phyloP scores from a whole-genome alignment of 352 stramenopile species.

The Globisporangium alternatum region DNA sequence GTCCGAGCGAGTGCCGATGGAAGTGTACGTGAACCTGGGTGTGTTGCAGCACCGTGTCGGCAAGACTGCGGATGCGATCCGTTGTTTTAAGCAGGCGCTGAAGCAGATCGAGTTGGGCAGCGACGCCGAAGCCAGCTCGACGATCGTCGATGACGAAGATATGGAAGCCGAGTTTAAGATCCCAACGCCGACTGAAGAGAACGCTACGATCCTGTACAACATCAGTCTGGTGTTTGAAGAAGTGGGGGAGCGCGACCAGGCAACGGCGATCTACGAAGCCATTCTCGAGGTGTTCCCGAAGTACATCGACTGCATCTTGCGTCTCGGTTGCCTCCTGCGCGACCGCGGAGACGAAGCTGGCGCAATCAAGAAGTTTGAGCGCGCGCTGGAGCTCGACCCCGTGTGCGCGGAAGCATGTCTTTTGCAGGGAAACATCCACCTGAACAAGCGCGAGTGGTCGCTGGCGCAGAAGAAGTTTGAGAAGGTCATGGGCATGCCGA shows the following conservation, averaged over 20 bases:
- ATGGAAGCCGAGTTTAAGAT: conserved; percentile 29
- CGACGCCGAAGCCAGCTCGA: conserved; percentile 30
- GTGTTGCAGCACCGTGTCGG: conserved; percentile 81
- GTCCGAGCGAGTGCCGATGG: conserved; percentile 75
- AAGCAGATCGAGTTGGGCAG: conserved; percentile 36
- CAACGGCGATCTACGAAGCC: conserved; percentile 91
- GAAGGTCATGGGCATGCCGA: conserved; percentile 93
- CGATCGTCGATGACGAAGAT: conserved; percentile 29
- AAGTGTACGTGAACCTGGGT: conserved; percentile 82
- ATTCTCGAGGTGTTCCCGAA: conserved; percentile 92
- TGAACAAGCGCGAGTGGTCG: conserved; percentile 94
- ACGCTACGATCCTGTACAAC: conserved; percentile 96
- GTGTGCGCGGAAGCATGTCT: conserved; percentile 92
- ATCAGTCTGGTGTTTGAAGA: conserved; percentile 94
- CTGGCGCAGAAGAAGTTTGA: conserved; percentile 93
- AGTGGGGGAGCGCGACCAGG: conserved; percentile 86
- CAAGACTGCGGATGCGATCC: conserved; percentile 89
- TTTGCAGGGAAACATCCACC: conserved; percentile 95
- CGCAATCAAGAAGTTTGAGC: conserved; percentile 90
- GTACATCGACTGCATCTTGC: conserved; percentile 94
- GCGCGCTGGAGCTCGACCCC: conserved; percentile 89
- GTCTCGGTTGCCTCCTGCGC: conserved; percentile 92
- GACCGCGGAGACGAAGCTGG: conserved; percentile 92
- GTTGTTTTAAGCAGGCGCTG: conserved; percentile 87
- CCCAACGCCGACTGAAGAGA: conserved; percentile 62